Conservation (phyloP, 768 basidiomycete species). For the Collybiopsis luxurians region DNA sequence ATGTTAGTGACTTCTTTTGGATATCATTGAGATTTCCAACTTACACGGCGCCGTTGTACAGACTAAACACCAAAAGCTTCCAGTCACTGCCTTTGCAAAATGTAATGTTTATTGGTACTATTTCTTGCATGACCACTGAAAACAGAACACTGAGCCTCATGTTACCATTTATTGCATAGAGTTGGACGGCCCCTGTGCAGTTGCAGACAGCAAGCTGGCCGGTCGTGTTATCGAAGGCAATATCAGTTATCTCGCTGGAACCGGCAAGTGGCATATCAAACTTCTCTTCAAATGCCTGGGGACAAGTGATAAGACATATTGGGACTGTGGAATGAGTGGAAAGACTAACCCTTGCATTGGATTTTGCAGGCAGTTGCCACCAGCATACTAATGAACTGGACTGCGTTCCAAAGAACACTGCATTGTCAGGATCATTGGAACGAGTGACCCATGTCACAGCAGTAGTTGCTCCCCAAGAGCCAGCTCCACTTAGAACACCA, state of each 20-base stretch:
- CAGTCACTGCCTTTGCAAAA: background rate
- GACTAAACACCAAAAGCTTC: background rate
- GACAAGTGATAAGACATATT: background rate
- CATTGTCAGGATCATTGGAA: background rate
- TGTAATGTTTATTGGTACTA: background rate
- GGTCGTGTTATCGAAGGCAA: background rate
- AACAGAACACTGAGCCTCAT: background rate
- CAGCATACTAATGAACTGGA: background rate
- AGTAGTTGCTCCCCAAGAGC: background rate
- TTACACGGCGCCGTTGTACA: background rate
- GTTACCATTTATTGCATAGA: background rate
- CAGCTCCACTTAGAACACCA: background rate
- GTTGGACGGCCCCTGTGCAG: background rate
- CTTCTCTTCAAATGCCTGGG: background rate
- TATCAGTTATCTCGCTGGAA: background rate
- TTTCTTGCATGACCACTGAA: background rate
- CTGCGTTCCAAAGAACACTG: background rate
- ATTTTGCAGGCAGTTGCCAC: background rate
- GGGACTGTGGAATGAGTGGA: background rate
- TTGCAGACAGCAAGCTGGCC: background rate
- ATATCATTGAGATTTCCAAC: background rate
- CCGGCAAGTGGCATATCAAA: background rate
- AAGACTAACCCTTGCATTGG: background rate
- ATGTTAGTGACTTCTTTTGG: background rate
- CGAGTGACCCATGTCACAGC: background rate